Conservation (phyloP, 495 filamentous ascomycete species). For the Penicillium dipodomyicola region DNA sequence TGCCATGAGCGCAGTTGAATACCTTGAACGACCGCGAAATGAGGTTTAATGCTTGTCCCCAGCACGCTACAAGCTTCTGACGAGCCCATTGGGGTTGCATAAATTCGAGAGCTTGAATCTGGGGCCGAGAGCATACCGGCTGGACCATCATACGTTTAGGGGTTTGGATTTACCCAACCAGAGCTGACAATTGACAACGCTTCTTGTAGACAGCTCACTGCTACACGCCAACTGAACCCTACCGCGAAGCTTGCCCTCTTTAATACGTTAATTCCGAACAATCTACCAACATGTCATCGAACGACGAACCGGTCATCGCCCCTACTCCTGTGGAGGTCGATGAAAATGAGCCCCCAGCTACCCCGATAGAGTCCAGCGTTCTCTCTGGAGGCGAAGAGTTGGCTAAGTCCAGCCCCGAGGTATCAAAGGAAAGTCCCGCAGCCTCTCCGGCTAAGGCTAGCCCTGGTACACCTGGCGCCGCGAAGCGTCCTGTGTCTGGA, state of each 20-base stretch:
- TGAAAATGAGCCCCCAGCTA: constrained; percentile 39
- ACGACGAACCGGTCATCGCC: constrained; percentile 34
- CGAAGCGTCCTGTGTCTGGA: constrained; percentile 35
- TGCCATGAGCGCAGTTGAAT: not conserved
- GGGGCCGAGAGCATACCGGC: not conserved
- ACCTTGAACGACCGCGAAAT: not conserved
- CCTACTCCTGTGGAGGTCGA: constrained; percentile 22
- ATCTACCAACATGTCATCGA: constrained; percentile 36
- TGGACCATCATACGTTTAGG: not conserved
- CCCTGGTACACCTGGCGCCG: constrained; percentile 19
- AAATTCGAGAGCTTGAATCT: constrained; percentile 2
- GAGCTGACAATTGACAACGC: not conserved
- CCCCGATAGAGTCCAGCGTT: constrained; percentile 39
- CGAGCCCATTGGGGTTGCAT: not conserved
- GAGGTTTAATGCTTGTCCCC: not conserved
- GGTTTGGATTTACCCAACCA: not conserved
- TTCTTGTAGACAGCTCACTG: not conserved
- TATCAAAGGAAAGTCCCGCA: constrained; percentile 39
- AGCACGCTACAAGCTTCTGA: not conserved
- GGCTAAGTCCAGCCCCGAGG: constrained; percentile 40
- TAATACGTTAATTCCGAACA: constrained; percentile 12
- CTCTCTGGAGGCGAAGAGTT: constrained; percentile 42
- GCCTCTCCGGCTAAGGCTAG: constrained; percentile 33
- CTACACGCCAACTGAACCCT: constrained; percentile 5
- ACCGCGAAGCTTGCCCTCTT: not conserved